Percentiles rank a stretch among this genome's conserved stretches.
Evolutionary conservation across 768 basidiomycete species (phyloP).

Genomic region (Rhizopogon salebrosus): DNA sequence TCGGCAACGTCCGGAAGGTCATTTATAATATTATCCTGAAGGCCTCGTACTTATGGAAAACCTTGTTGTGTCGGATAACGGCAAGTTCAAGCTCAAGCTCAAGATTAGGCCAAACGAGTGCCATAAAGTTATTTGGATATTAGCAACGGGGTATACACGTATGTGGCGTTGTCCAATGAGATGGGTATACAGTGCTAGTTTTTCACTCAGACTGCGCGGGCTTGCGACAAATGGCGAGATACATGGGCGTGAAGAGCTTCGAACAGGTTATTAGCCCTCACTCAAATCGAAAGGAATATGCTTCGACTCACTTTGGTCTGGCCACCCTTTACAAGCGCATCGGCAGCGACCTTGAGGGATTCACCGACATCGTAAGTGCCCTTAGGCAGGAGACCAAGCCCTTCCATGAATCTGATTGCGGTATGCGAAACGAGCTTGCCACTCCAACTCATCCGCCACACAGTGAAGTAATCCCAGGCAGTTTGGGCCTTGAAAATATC

Average conservation of each 20-base stretch:
- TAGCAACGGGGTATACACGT: constrained; percentile 1
- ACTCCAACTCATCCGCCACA: constrained; percentile 86
- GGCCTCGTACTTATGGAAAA: no score
- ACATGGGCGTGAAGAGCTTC: constrained; percentile 88
- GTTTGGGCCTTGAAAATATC: constrained; percentile 92
- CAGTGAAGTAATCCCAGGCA: constrained; percentile 82
- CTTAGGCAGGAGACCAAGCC: constrained; percentile 77
- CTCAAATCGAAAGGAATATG: neutral
- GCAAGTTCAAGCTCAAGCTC: neutral
- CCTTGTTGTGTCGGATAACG: neutral
- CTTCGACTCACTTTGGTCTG: constrained; percentile 63
- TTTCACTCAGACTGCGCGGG: constrained; percentile 25
- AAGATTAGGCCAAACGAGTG: neutral
- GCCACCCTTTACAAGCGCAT: constrained; percentile 78
- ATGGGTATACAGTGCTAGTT: neutral
- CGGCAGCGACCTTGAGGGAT: constrained; percentile 77
- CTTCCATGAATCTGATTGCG: constrained; percentile 71
- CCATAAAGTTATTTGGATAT: neutral
- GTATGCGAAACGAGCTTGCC: constrained; percentile 84
- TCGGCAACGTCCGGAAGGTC: constrained; percentile 17
- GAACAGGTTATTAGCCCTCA: constrained; percentile 2
- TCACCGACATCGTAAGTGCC: constrained; percentile 91
- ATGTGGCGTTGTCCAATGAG: neutral
- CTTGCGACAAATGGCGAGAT: constrained; percentile 61
- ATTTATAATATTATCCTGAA: constrained; percentile 8